phyloP scores from a whole-genome alignment of 2,329 filamentous ascomycete species.

The Calonectria pteridis region DNA sequence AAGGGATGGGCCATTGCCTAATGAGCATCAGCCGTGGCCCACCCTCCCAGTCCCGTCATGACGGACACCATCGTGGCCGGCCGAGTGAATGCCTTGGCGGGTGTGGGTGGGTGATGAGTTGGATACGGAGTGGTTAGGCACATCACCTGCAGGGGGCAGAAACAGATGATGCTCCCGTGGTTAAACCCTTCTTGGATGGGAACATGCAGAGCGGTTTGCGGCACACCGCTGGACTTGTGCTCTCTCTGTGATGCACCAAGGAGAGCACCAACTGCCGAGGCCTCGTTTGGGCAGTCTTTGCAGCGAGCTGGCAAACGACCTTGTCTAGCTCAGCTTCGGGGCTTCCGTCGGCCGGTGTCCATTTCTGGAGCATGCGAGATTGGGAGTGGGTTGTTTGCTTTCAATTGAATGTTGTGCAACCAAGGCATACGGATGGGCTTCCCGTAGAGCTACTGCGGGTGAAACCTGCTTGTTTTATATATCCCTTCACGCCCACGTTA shows the following conservation, averaged over 20 bases:
- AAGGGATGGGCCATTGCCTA: slow-evolving; percentile 49
- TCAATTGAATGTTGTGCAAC: neutral
- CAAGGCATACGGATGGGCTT: neutral
- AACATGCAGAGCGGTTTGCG: slow-evolving; percentile 28
- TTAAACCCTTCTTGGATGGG: slow-evolving; percentile 29
- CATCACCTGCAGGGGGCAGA: neutral
- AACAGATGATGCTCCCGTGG: neutral
- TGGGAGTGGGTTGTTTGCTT: neutral
- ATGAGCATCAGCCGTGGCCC: slow-evolving; percentile 45
- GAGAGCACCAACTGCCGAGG: slow-evolving; percentile 8
- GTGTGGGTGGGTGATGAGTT: neutral
- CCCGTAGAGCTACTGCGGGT: neutral
- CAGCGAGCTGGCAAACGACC: slow-evolving; percentile 29
- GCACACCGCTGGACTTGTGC: slow-evolving; percentile 38
- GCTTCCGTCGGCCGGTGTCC: neutral
- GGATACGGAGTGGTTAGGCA: neutral
- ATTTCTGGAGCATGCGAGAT: neutral
- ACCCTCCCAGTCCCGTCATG: slow-evolving; percentile 43
- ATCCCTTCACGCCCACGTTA: neutral
- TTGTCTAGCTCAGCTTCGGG: slow-evolving; percentile 14
- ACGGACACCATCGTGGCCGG: slow-evolving; percentile 34
- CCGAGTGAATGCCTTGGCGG: slow-evolving; percentile 36
- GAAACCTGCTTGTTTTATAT: neutral
- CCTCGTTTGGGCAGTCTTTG: slow-evolving; percentile 39
- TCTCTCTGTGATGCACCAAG: slow-evolving; percentile 33